These are phyloP conservation scores for Volvox reticuliferus DNA, from an alignment of 139 green algal species.

Conservation along the genomic window DNA sequence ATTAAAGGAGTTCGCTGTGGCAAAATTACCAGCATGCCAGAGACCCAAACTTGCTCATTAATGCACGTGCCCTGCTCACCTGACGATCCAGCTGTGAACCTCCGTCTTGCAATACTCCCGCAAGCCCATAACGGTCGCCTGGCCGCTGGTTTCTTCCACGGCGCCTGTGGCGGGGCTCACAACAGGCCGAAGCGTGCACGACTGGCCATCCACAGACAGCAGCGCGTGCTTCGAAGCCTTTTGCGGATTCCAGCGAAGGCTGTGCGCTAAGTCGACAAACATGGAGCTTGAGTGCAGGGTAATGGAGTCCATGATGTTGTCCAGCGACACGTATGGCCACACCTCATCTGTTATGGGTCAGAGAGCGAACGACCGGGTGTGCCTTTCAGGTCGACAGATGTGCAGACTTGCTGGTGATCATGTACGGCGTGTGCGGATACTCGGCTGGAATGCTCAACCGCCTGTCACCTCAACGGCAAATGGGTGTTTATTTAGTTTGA, in stretches of 20 bases:
- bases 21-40: too few species aligned
- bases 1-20: too few species aligned
- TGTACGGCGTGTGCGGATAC: too few species aligned
- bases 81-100: conserved; percentile 72
- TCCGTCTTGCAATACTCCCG: conserved; percentile 69
- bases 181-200: conserved; percentile 41
- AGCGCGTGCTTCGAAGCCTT: conserved; percentile 51
- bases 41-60: not conserved
- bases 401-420: too few species aligned
- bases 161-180: conserved; percentile 19
- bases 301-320: conserved; percentile 82
- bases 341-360: conserved; percentile 65
- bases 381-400: too few species aligned
- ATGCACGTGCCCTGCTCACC: conserved; percentile 21
- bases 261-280: conserved; percentile 73
- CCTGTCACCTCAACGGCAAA: too few species aligned
- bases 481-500: too few species aligned
- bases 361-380: too few species aligned
- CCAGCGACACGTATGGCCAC: conserved; percentile 76
- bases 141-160: conserved; percentile 58
- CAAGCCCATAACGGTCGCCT: conserved; percentile 71
- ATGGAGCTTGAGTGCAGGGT: conserved; percentile 74
- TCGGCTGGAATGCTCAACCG: too few species aligned
- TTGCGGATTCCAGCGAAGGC: conserved; percentile 67
- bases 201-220: conserved; percentile 52